Evolutionary conservation across 2,329 filamentous ascomycete genomes (phyloP).

Genomic region (Pseudocercospora ulei): DNA sequence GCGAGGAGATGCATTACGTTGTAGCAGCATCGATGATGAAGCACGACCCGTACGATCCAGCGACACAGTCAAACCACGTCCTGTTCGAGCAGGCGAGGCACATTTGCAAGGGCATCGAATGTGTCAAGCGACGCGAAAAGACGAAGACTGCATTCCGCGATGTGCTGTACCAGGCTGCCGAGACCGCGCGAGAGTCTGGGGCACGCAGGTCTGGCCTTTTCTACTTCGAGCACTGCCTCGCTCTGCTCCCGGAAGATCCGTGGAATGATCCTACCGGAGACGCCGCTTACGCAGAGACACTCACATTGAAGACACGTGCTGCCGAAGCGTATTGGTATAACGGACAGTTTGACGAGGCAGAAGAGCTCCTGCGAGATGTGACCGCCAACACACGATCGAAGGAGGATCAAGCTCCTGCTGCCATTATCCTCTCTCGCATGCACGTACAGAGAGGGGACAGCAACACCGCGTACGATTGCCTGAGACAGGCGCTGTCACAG

Average conservation of each 20-base stretch:
- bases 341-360: constrained; percentile 58
- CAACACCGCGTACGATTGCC: constrained; percentile 54
- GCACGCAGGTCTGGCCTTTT: constrained; percentile 71
- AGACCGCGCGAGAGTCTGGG: constrained; percentile 68
- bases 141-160: constrained; percentile 53
- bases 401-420: constrained; percentile 69
- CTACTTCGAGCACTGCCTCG: constrained; percentile 68
- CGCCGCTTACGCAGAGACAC: constrained; percentile 74
- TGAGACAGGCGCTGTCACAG: constrained; percentile 61
- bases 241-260: constrained; percentile 65
- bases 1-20: constrained; percentile 78
- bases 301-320: constrained; percentile 65
- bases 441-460: constrained; percentile 65
- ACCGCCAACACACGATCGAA: constrained; percentile 60
- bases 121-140: constrained; percentile 58
- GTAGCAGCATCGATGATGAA: constrained; percentile 74
- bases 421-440: constrained; percentile 72
- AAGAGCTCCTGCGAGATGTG: constrained; percentile 58
- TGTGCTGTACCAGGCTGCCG: constrained; percentile 68
- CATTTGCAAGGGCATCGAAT: constrained; percentile 64
- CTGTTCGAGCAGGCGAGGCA: constrained; percentile 70
- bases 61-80: constrained; percentile 40
- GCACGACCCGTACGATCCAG: constrained; percentile 53
- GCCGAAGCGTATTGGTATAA: constrained; percentile 78
- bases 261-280: constrained; percentile 63